Conservation (phyloP, 257 asterid genomes). For the Apocynum venetum region DNA sequence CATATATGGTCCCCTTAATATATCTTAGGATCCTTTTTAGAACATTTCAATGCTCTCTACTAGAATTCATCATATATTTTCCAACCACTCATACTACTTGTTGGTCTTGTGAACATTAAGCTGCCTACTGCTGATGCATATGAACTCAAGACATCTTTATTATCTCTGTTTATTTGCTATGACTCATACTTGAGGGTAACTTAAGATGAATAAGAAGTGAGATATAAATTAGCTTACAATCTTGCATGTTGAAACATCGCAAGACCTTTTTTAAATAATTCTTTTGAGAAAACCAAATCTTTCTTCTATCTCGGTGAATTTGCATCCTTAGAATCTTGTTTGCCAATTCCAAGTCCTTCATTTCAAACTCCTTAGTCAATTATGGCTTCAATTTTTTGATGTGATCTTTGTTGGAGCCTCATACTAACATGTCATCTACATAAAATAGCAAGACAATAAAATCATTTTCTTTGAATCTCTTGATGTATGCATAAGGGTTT, state of each 20-base stretch:
- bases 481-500: no score
- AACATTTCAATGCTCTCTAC: slow-evolving; percentile 8
- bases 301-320: slow-evolving; percentile 2
- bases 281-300: slow-evolving; percentile 7
- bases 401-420: no score
- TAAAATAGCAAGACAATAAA: no score
- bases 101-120: no score
- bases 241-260: slow-evolving; percentile 6
- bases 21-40: background rate
- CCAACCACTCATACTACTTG: no score
- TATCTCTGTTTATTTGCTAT: slow-evolving; percentile 7
- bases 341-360: slow-evolving; percentile 5
- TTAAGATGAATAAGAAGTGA: slow-evolving; percentile 9
- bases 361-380: slow-evolving; percentile 4
- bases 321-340: slow-evolving; percentile 7
- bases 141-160: slow-evolving; percentile 10
- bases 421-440: no score
- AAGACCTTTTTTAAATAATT: slow-evolving; percentile 7
- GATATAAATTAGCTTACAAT: slow-evolving; percentile 5
- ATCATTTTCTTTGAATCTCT: no score
- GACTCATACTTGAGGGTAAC: slow-evolving; percentile 14
- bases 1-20: slow-evolving; percentile 4
- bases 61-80: background rate
- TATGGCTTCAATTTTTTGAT: slow-evolving; percentile 9
- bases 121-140: slow-evolving; percentile 3